Percentiles rank a stretch among this genome's conserved stretches.
phyloP scores from a whole-genome alignment of 352 stramenopile species.

The Pseudoperonospora humuli region DNA sequence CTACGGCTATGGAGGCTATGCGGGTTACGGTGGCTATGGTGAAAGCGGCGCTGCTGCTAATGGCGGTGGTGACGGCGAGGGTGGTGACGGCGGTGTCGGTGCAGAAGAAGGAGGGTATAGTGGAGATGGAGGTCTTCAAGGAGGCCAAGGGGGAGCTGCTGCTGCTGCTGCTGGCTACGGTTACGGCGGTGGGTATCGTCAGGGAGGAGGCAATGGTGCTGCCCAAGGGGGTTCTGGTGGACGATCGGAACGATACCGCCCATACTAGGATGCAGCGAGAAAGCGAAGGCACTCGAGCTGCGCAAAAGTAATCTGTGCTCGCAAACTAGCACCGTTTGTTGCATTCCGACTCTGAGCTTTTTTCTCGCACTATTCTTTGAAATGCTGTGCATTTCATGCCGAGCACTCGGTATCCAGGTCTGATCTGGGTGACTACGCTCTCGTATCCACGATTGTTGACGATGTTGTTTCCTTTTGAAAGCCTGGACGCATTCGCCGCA shows the following conservation, averaged over 20 bases:
- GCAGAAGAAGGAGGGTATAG: conserved; percentile 31
- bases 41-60: conserved; percentile 12
- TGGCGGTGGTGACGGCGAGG: conserved; percentile 16
- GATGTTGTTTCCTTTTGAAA: no score
- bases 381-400: no score
- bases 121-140: conserved; percentile 19
- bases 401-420: no score
- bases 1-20: conserved; percentile 41
- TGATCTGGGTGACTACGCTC: no score
- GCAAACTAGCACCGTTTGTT: conserved; percentile 5
- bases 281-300: conserved; percentile 7
- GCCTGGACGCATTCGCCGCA: no score
- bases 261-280: conserved; percentile 50
- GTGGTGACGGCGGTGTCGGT: conserved; percentile 25
- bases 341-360: conserved; percentile 7
- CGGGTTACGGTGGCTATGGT: conserved; percentile 14
- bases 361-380: conserved; percentile 1
- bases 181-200: conserved; percentile 44
- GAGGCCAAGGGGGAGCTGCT: conserved; percentile 10
- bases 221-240: conserved; percentile 49
- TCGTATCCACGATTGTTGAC: no score
- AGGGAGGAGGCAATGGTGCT: conserved; percentile 38
- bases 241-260: conserved; percentile 76
- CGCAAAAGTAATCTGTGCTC: not conserved
- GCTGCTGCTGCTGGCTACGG: conserved; percentile 19